A percentile compares a stretch with the other conserved stretches of the same genome.
These are phyloP conservation scores for Cornus florida DNA, from an alignment of 148 eudicot genomes.

Conservation along the genomic window DNA sequence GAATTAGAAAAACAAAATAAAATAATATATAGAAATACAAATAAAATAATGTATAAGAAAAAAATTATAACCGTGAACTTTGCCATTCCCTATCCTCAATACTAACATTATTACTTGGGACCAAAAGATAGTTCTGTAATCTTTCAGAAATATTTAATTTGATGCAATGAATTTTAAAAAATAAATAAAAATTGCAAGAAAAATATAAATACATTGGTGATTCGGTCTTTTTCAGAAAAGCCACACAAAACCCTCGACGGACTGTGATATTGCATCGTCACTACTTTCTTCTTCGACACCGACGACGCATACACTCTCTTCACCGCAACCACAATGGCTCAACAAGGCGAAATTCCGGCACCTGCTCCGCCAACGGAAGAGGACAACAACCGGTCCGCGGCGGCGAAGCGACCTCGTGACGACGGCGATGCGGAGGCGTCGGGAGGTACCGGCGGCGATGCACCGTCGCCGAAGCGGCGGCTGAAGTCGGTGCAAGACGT, in stretches of 20 bases:
- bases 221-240: background rate
- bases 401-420: slow-evolving; percentile 55
- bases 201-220: too few species aligned
- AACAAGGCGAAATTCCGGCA: slow-evolving; percentile 32
- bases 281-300: background rate
- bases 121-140: too few species aligned
- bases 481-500: slow-evolving; percentile 55
- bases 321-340: slow-evolving; percentile 27
- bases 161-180: too few species aligned
- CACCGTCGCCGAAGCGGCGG: slow-evolving; percentile 58
- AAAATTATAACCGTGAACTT: too few species aligned
- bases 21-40: too few species aligned
- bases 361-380: slow-evolving; percentile 4
- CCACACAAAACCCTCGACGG: background rate
- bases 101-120: too few species aligned
- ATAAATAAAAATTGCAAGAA: too few species aligned
- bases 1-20: too few species aligned
- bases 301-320: too few species aligned
- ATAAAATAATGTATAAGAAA: too few species aligned
- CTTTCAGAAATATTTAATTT: too few species aligned
- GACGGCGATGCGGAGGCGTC: slow-evolving; percentile 22
- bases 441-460: slow-evolving; percentile 27
- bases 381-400: slow-evolving; percentile 9
- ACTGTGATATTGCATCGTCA: background rate
- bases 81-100: too few species aligned